Base-by-base conservation (phyloP, 2,329 filamentous ascomycete genomes). In the Erysiphe pulchra region DNA sequence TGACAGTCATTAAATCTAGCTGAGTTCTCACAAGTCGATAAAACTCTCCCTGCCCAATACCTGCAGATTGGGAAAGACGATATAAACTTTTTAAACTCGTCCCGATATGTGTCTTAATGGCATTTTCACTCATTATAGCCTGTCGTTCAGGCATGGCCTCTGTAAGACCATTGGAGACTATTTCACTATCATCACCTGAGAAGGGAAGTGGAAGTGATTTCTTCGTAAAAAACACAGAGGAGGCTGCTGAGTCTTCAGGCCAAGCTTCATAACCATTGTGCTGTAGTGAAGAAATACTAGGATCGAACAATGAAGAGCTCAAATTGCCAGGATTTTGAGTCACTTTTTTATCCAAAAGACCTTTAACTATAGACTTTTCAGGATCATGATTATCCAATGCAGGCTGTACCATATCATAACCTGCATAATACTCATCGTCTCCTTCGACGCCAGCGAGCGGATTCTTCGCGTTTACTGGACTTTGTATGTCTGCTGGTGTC, bases 321-420 rank as follows among this genome's bases (percentile, higher is more conserved):
- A 17, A n/a, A 17, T 17, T 6, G 9, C n/a, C n/a, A 34, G 32
- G 11, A 16, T 28, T 48, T 45, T 63, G 61, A 17, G 62, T 62
- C 9, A 71, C 57, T 0, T 65, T 68, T 17, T 65, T 66, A 46
- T 66, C 60, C 39, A 63, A 59, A 10, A 57, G 51, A 10, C 58
- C 60, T 1, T 62, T 60, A 11, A 54, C 57, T 24, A 59, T 50
- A 28, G 62, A 75, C 61, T 84, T 80, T 53, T 84, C 78, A n/a
- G 80, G 80, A 52, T 86, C 80, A 57, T 86, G 75, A 47, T 73
- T 74, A 59, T 87, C 82, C 66, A 87, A 74, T 31, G 80, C 80
- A 2, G 81, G 80, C 57, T 87, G 81, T 9, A 87, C 80, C 50
- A 72, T 66, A 53, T 80, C 76, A 58, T 90, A 87, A 56, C 78